phyloP scores from a whole-genome alignment of 495 filamentous ascomycete species.

The Pyrenopolyporus hunteri region DNA sequence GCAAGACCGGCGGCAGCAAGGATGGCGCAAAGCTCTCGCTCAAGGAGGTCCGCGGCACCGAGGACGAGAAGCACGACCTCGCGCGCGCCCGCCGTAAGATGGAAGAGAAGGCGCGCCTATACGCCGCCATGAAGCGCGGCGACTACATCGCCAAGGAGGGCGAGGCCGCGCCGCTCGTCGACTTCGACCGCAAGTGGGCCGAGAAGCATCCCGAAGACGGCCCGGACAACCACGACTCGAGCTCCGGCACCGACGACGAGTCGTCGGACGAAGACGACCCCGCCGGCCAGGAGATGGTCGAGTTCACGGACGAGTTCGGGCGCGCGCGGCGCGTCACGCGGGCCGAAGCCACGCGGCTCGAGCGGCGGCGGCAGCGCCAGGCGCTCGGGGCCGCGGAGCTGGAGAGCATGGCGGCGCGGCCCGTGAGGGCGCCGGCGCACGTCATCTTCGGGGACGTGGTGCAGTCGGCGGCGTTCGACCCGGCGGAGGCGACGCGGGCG shows the following conservation, averaged over 20 bases:
- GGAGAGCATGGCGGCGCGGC: slow-evolving; percentile 56
- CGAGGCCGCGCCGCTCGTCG: slow-evolving; percentile 69
- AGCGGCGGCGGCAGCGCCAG: slow-evolving; percentile 51
- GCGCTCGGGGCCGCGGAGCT: slow-evolving; percentile 55
- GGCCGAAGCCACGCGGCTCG: slow-evolving; percentile 63
- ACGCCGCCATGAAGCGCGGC: slow-evolving; percentile 81
- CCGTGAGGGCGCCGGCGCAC: slow-evolving; percentile 63
- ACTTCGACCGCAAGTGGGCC: slow-evolving; percentile 95
- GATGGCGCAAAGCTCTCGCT: slow-evolving; percentile 45
- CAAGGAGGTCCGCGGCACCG: slow-evolving; percentile 49
- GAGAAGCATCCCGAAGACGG: slow-evolving; percentile 59
- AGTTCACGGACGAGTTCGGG: slow-evolving; percentile 91
- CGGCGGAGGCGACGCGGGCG: slow-evolving; percentile 58
- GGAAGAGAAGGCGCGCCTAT: slow-evolving; percentile 84
- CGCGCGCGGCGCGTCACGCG: slow-evolving; percentile 71
- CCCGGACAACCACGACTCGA: slow-evolving; percentile 35
- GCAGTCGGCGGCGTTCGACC: slow-evolving; percentile 80
- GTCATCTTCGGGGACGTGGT: slow-evolving; percentile 85
- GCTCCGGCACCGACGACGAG: slow-evolving; percentile 45
- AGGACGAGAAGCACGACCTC: slow-evolving; percentile 53
- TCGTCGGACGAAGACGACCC: slow-evolving; percentile 45
- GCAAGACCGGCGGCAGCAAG: slow-evolving; percentile 12
- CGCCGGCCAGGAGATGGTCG: slow-evolving; percentile 65
- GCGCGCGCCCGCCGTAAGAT: slow-evolving; percentile 75
- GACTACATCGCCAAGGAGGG: slow-evolving; percentile 64